Percentiles rank a stretch among this genome's conserved stretches.
phyloP scores from a whole-genome alignment of 129 eudicot species.

The Lonicera japonica region DNA sequence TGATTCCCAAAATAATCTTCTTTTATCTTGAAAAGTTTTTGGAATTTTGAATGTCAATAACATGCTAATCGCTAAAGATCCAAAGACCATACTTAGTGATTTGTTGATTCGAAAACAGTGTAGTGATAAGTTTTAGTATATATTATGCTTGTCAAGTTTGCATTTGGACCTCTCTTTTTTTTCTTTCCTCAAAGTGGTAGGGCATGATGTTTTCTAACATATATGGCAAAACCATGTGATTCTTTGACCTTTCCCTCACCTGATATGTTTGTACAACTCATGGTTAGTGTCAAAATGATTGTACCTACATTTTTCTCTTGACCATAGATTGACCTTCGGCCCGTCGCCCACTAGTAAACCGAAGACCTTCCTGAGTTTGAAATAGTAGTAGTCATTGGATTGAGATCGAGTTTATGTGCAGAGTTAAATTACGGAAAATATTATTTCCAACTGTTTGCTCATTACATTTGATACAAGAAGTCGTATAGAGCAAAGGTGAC shows the following conservation, averaged over 20 bases:
- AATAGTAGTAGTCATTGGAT: no score
- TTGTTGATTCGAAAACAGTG: conserved; percentile 13
- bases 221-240: conserved; percentile 63
- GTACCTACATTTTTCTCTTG: no score
- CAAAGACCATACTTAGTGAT: background rate
- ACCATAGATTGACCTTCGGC: no score
- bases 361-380: no score
- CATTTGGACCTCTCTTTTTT: conserved; percentile 2
- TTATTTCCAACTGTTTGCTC: no score
- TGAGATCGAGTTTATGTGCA: no score
- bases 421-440: no score
- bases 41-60: background rate
- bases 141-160: conserved; percentile 7
- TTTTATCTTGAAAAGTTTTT: background rate
- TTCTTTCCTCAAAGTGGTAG: conserved; percentile 43
- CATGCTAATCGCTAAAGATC: background rate
- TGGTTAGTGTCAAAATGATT: no score
- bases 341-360: no score
- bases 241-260: conserved; percentile 21
- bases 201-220: conserved; percentile 34
- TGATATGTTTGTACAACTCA: conserved; percentile 17
- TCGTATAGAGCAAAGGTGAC: no score
- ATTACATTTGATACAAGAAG: no score
- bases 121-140: conserved; percentile 15
- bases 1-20: background rate